These are phyloP conservation scores for Cicer judaicum DNA, from an alignment of 306 rosid species.

Conservation along the genomic window DNA sequence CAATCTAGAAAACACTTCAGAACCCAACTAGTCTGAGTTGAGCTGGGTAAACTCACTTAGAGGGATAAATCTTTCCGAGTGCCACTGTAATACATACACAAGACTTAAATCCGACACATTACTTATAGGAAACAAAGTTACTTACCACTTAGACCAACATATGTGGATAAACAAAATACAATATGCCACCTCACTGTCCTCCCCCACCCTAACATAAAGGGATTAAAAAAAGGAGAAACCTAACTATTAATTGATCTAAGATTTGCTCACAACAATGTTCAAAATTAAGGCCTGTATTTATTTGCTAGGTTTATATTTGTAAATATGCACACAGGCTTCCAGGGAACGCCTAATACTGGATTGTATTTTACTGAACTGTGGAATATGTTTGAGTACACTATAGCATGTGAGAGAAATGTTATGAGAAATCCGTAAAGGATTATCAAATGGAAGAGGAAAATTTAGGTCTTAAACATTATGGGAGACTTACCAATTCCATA, in stretches of 20 bases:
- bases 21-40: neutral
- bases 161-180: conserved; percentile 21
- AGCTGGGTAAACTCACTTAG: neutral
- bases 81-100: neutral
- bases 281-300: conserved; percentile 16
- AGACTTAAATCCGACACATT: conserved; percentile 5
- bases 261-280: neutral
- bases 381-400: conserved; percentile 12
- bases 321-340: conserved; percentile 25
- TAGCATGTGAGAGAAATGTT: conserved; percentile 28
- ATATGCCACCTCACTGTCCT: conserved; percentile 5
- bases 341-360: conserved; percentile 10
- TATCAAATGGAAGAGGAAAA: conserved; percentile 19
- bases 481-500: conserved; percentile 85
- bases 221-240: conserved; percentile 10
- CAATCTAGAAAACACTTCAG: neutral
- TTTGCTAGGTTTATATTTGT: conserved; percentile 18
- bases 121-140: conserved; percentile 1
- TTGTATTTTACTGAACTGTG: neutral
- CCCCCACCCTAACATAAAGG: neutral
- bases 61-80: conserved; percentile 1
- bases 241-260: conserved; percentile 23
- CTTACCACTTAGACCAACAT: neutral
- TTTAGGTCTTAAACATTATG: conserved; percentile 27
- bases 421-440: conserved; percentile 5